Evolutionary conservation across 371 early-diverging fungal species (phyloP).

Genomic region (Mucor indicus): DNA sequence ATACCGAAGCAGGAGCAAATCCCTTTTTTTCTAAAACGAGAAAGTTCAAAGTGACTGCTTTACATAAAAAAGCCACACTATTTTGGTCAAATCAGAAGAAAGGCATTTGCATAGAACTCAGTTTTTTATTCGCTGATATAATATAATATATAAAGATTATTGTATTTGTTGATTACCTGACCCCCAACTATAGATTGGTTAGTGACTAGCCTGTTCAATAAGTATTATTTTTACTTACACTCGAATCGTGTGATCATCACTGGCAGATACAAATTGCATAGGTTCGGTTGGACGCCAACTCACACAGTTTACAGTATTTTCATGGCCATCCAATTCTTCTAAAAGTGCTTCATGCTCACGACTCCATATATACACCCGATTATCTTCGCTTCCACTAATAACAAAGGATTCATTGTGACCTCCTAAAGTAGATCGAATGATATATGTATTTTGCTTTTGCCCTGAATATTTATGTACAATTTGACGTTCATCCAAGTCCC

Average conservation of each 20-base stretch:
- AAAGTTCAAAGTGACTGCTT: too few species aligned
- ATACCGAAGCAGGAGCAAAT: too few species aligned
- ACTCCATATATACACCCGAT: conserved; percentile 88
- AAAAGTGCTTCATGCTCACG: conserved; percentile 73
- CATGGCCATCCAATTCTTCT: conserved; percentile 80
- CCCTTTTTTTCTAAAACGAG: too few species aligned
- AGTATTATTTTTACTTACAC: conserved; percentile 60
- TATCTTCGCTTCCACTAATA: conserved; percentile 90
- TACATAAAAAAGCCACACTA: too few species aligned
- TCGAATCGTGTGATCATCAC: conserved; percentile 91
- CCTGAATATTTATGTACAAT: conserved; percentile 78
- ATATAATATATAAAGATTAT: too few species aligned
- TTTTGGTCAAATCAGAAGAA: too few species aligned
- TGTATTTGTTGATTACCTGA: too few species aligned
- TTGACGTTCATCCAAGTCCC: conserved; percentile 73
- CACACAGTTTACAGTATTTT: conserved; percentile 81
- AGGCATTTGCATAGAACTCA: too few species aligned
- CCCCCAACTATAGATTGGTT: conserved; percentile 17
- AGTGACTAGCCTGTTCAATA: too few species aligned
- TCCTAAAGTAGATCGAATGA: conserved; percentile 92
- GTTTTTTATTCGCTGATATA: too few species aligned
- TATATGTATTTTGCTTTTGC: conserved; percentile 81
- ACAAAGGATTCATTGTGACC: conserved; percentile 82
- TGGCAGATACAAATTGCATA: conserved; percentile 85
- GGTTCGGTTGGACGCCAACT: conserved; percentile 73